Base-by-base conservation (phyloP, 768 basidiomycete genomes). In the Mycena sanguinolenta region DNA sequence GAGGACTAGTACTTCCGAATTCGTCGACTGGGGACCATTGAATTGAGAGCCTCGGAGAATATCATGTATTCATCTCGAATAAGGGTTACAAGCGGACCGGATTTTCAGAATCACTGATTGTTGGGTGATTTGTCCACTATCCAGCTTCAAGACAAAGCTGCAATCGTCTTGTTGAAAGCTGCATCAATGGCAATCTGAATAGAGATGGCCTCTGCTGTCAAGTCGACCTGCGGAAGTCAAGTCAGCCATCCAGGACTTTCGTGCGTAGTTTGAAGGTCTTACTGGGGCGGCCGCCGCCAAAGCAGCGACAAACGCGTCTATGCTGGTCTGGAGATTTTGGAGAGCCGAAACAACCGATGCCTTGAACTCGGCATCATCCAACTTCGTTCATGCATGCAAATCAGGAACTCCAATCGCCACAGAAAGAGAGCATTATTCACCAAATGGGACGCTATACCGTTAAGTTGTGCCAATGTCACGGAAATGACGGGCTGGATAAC, bases 281-380 rank as follows among this genome's bases (percentile, higher is more conserved):
- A 82, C 80, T 0, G 81, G 79, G 3, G 79, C 75, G 32, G 62
- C 54, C 21, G 58, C 74, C 58, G 79, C 74, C n/a, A 82, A 59
- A 10, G 79, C 77, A 34, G 55, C 63, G 12, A 72, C 61, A 63
- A 82, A 79, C 17, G 55, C 57, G 36, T 54, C 58, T 16, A 77
- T 78, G 55, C 36, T 50, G n/a, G 63, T 52, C 9, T 73, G 73
- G 64, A 83, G 75, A 21, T 49, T 70, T 16, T 62, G 55, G 5
- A 83, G 75, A 61, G 82, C 82, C 44, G 73, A 55, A 25, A 73
- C 65, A 42, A 82, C 73, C 34, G 82, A 71, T 23, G 78, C 77
- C 21, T 79, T 67, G 46, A 79, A 38, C 19, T 77, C 79, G 53
- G 75, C 77, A 53, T 82, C 72, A 79, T 77, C 27, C 80, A 65